These are phyloP conservation scores for Talaromyces borbonicus DNA, from an alignment of 495 filamentous ascomycete species.

Conservation along the genomic window DNA sequence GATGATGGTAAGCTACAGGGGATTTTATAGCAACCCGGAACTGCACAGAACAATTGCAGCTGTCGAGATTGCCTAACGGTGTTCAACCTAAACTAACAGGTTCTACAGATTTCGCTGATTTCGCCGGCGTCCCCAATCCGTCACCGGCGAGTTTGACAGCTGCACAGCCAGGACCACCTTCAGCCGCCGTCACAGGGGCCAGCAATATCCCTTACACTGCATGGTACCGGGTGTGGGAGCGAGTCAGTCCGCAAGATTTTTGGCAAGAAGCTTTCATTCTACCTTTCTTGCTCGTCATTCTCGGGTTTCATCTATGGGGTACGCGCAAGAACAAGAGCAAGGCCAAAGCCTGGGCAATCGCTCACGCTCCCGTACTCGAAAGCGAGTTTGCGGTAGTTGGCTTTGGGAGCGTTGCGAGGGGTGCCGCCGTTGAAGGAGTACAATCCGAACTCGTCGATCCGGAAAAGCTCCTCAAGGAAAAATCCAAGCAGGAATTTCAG, in stretches of 20 bases:
- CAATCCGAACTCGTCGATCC: slow-evolving; percentile 36
- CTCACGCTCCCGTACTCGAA: slow-evolving; percentile 59
- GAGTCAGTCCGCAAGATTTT: slow-evolving; percentile 71
- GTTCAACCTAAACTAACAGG: not conserved
- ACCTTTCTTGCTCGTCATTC: slow-evolving; percentile 58
- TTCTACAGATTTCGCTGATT: slow-evolving; percentile 68
- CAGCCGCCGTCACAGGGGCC: slow-evolving; percentile 38
- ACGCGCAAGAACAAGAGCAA: slow-evolving; percentile 67
- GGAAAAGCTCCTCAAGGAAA: slow-evolving; percentile 67
- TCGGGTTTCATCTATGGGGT: slow-evolving; percentile 76
- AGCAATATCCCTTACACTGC: slow-evolving; percentile 61
- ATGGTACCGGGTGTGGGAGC: slow-evolving; percentile 97
- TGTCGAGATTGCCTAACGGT: not conserved
- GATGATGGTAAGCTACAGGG: slow-evolving; percentile 49
- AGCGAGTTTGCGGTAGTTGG: slow-evolving; percentile 88
- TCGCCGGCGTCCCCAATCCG: slow-evolving; percentile 57
- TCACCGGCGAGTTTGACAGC: slow-evolving; percentile 35
- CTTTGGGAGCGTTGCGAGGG: slow-evolving; percentile 43
- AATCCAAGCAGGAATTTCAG: slow-evolving; percentile 68
- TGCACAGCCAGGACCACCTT: slow-evolving; percentile 28
- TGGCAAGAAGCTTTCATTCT: slow-evolving; percentile 76
- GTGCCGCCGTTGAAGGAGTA: slow-evolving; percentile 31
- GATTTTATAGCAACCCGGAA: not conserved
- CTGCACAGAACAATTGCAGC: not conserved
- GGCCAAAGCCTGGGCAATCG: slow-evolving; percentile 69